Base-by-base conservation (phyloP, 805 yeast species). In the Metschnikowia picachoensis region DNA sequence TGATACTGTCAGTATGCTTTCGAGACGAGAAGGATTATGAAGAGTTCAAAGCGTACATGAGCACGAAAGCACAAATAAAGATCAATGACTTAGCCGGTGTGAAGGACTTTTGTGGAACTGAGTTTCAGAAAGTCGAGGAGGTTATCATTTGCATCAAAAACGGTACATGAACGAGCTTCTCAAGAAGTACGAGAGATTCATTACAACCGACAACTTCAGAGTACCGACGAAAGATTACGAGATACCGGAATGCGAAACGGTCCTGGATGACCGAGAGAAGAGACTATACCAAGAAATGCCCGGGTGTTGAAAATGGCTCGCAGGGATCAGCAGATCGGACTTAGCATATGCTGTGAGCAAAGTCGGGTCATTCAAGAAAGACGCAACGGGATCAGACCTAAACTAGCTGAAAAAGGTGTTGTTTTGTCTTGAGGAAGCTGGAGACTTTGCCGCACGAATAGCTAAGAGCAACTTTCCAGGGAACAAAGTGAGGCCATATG, bases 301-400 rank as follows among this genome's bases (percentile, higher is more conserved):
- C 29, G 45, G 39, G 7, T 35, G 30, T 16, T 36, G 13, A 12
- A 41, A 36, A 17, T 41, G 45, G 40, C 34, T 41, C 3, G 40
- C 45, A 30, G 25, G 31, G 11, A 36, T 30, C 29, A 36, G 30
- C n/a, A 27, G 38, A 32, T 35, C 45, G 32, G 41, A 37, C 14
- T 12, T 37, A 14, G 25, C 34, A 11, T 35, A 35, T 14, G 12
- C 28, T 12, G 41, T 43, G 11, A 43, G 41, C 34, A 43, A 37
- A 17, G 27, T 37, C 20, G 41, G 35, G 8, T 37, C 41, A 14
- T 34, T 31, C 33, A 43, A 37, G 14, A 43, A 34, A 8, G 41
- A 25, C 14, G 34, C 46, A 14, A 30, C 27, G 4, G 28, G 15
- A 17, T 7, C 28, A 11, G 40, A 36, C 30, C 20, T 42, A 16